Base-by-base conservation (phyloP, 306 rosid genomes). In the Vigna radiata region DNA sequence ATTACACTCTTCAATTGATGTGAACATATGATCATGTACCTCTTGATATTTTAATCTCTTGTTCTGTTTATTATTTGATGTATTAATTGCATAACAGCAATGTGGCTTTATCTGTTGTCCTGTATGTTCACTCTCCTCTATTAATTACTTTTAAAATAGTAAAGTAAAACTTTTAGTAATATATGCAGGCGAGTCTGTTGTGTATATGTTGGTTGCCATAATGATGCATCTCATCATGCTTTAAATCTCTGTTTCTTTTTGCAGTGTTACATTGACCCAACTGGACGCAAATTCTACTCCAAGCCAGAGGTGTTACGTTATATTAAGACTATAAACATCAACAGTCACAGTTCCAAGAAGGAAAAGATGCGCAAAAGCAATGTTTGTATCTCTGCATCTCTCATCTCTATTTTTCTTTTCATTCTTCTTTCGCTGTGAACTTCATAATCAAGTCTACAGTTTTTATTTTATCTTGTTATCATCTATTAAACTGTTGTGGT, bases 231-330 rank as follows among this genome's bases (percentile, higher is more conserved):
- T 36, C 19, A 73, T 50, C 10, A 70, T 29, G 31, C 63, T 59
- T 54, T 77, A 33, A 52, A 50, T 65, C 72, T 68, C 64, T 68
- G 23, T 73, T 75, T 73, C 64, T 69, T 83, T 39, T 82, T 84
- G 87, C 85, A 91, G 97, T 86, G 91, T 83, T 91, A 86, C 81
- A 74, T 79, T 83, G 82, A 87, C 76, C 93, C 95, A 19, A 75
- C 62, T 7, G 82, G 84, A 78, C 36, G 46, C 82, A 91, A 62
- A 72, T 91, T 87, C 85, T 91, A 89, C 87, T 91, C 96, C 83
- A 87, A 89, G 76, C 88, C 87, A 66, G 88, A 86, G 80, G 93
- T 91, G 27, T 64, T 91, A 68, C 89, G 88, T 33, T 83, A 89
- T 76, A 90, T 91, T 64, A 80, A 79, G 77, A 84, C 89, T 50